Percentiles rank a stretch among this genome's conserved stretches.
Evolutionary conservation across 2,329 filamentous ascomycete genomes (phyloP).

Genomic region (Xylaria sp.): DNA sequence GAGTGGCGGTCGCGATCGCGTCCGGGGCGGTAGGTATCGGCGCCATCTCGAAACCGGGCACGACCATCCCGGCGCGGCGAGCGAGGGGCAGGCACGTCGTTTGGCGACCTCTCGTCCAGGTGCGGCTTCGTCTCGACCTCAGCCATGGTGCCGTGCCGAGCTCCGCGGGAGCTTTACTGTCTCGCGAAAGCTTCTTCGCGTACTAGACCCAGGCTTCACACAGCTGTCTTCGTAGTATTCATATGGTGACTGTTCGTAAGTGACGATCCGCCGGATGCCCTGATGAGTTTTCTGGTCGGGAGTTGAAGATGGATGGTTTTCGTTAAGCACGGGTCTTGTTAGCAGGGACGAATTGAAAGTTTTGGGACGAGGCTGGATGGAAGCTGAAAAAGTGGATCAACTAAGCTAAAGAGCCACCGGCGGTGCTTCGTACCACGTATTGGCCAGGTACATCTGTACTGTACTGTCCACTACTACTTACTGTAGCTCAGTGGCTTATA

Average conservation of each 20-base stretch:
- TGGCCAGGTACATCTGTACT: no score
- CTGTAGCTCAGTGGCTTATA: no score
- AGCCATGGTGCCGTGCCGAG: constrained; percentile 41
- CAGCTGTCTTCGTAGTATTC: not conserved
- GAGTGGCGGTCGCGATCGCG: constrained; percentile 34
- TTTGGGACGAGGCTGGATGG: not conserved
- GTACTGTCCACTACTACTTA: no score
- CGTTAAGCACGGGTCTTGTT: not conserved
- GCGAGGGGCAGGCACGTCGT: constrained; percentile 28
- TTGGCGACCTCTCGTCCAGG: constrained; percentile 33
- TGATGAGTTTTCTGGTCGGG: not conserved
- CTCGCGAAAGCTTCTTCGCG: not conserved
- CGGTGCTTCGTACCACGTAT: no score
- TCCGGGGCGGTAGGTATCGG: constrained; percentile 54
- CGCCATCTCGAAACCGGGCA: constrained; percentile 45
- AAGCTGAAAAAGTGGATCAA: not conserved
- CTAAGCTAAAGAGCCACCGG: no score
- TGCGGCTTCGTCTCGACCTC: constrained; percentile 48
- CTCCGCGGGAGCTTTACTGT: constrained; percentile 8
- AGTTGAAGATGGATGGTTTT: not conserved
- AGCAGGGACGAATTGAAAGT: not conserved
- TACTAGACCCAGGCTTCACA: not conserved
- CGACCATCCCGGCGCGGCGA: constrained; percentile 39
- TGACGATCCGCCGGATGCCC: not conserved
- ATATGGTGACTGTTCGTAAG: not conserved